These are phyloP conservation scores for Selaginella moellendorffii DNA, from an alignment of 75 land plant genomes.

Conservation along the genomic window DNA sequence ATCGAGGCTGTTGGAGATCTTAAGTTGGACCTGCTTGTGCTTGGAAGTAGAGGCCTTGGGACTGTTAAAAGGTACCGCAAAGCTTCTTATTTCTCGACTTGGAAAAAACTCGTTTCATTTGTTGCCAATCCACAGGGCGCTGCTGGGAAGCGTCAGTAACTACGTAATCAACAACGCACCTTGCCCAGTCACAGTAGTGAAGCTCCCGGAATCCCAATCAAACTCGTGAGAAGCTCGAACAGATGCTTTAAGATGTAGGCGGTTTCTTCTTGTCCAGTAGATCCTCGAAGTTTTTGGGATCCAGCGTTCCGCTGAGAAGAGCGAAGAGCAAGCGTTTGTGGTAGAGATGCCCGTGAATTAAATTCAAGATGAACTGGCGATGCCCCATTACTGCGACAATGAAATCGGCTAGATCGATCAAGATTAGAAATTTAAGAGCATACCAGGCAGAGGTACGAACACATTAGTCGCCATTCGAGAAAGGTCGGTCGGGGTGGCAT, in stretches of 20 bases:
- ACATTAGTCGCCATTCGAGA: background rate
- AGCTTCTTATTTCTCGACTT: background rate
- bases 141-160: slow-evolving; percentile 65
- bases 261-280: background rate
- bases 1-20: slow-evolving; percentile 46
- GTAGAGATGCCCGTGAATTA: background rate
- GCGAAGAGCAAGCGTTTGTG: background rate
- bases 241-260: background rate
- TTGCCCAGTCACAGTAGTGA: slow-evolving; percentile 58
- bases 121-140: slow-evolving; percentile 29
- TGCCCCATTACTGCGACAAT: background rate
- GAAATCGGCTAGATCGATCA: too few relatives aligned
- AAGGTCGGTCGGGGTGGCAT: background rate
- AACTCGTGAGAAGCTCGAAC: slow-evolving; percentile 19
- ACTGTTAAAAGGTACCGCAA: slow-evolving; percentile 37
- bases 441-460: background rate
- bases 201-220: slow-evolving; percentile 11
- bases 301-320: background rate
- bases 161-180: slow-evolving; percentile 51
- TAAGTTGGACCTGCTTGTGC: slow-evolving; percentile 52
- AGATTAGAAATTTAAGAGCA: background rate
- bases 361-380: background rate
- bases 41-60: slow-evolving; percentile 82
- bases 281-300: background rate
- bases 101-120: background rate